Percentiles rank a stretch among this genome's conserved stretches.
Conservation (phyloP, 768 basidiomycete species). For the Mycena chlorophos region DNA sequence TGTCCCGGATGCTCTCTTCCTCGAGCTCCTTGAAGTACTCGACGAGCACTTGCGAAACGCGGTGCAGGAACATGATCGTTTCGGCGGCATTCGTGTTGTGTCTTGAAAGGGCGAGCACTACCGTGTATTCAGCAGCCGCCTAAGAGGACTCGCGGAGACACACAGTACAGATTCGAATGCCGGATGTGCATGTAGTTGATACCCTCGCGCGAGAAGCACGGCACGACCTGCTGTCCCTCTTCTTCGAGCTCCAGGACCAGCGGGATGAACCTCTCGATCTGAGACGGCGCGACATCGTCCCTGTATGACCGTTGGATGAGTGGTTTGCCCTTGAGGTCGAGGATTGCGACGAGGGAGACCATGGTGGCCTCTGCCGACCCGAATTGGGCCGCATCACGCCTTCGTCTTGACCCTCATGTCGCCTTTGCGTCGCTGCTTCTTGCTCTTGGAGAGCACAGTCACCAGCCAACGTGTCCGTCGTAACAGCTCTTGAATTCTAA, state of each 20-base stretch:
- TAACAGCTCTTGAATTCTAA: no score
- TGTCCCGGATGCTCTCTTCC: constrained; percentile 98
- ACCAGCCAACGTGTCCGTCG: no score
- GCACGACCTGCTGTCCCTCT: constrained; percentile 93
- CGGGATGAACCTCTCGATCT: constrained; percentile 92
- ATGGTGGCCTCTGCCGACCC: no score
- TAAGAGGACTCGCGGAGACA: constrained; percentile 32
- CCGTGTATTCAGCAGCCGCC: background rate
- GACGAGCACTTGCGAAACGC: constrained; percentile 86
- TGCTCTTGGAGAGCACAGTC: no score
- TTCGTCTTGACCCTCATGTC: no score
- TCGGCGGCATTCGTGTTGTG: constrained; percentile 95
- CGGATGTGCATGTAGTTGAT: constrained; percentile 99
- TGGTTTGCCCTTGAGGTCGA: constrained; percentile 98
- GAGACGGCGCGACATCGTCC: constrained; percentile 88
- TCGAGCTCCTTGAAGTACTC: constrained; percentile 99
- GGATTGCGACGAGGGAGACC: constrained; percentile 81
- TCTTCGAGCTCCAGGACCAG: constrained; percentile 95
- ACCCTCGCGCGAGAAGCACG: constrained; percentile 93
- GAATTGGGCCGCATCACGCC: no score
- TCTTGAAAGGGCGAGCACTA: constrained; percentile 94
- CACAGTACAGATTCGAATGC: constrained; percentile 95
- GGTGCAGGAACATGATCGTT: constrained; percentile 94
- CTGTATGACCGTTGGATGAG: constrained; percentile 95
- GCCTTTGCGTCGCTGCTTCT: no score